Evolutionary conservation across 2,329 filamentous ascomycete genomes (phyloP).

Genomic region (Diaporthe ilicicola): DNA sequence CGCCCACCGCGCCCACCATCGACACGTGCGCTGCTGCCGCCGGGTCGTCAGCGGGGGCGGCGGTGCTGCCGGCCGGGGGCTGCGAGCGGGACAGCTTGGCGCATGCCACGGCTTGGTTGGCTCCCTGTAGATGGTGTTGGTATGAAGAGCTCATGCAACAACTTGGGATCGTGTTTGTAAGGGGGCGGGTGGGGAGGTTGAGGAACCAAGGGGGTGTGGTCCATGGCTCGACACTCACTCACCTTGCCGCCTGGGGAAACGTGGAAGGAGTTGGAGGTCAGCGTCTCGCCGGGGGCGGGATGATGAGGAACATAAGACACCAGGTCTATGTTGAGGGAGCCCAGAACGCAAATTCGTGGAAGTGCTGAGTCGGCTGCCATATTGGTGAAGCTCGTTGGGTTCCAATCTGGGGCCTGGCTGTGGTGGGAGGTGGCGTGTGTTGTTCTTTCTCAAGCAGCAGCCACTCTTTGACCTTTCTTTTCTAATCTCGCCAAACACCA

Average conservation of each 20-base stretch:
- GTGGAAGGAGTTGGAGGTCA: constrained; percentile 80
- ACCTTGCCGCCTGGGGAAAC: constrained; percentile 86
- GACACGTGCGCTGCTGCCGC: constrained; percentile 53
- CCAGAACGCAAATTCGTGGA: constrained; percentile 79
- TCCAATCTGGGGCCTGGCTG: background rate
- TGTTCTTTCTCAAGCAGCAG: background rate
- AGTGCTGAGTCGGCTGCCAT: constrained; percentile 39
- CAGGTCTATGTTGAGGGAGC: constrained; percentile 94
- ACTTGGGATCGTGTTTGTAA: no score
- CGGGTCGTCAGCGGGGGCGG: constrained; percentile 64
- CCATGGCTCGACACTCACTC: constrained; percentile 32
- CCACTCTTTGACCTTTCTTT: no score
- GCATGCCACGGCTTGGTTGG: constrained; percentile 93
- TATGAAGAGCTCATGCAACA: background rate
- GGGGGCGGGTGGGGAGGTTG: no score
- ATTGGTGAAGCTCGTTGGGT: no score
- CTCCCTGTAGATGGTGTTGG: constrained; percentile 59
- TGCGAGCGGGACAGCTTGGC: constrained; percentile 76
- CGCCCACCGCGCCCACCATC: constrained; percentile 80
- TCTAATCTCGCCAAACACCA: no score
- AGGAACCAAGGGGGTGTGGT: background rate
- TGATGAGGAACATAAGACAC: constrained; percentile 87
- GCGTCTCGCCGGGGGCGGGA: constrained; percentile 85
- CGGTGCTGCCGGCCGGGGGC: constrained; percentile 52
- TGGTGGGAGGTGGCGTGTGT: background rate